Evolutionary conservation across 2,329 filamentous ascomycete species (phyloP).

Genomic region (Diaporthe capsici): DNA sequence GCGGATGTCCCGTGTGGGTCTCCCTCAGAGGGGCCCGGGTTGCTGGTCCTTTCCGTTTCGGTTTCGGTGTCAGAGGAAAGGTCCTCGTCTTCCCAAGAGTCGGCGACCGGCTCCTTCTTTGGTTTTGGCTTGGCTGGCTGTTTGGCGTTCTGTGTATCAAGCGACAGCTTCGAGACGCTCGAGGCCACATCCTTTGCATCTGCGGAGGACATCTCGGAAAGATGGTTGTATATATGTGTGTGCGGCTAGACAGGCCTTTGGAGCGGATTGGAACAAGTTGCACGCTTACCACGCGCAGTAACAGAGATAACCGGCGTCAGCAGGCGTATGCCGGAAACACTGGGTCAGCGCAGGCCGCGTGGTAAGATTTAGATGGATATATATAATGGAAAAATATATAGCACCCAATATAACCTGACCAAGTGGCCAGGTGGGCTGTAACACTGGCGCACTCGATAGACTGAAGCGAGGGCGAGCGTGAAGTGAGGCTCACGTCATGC

Average conservation of each 20-base stretch:
- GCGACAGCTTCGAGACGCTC: constrained; percentile 50
- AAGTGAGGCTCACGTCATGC: neutral
- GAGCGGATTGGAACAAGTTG: constrained; percentile 4
- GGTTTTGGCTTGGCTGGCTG: constrained; percentile 47
- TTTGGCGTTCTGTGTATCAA: constrained; percentile 45
- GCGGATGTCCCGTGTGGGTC: constrained; percentile 54
- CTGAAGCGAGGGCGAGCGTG: neutral
- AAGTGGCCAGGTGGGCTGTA: neutral
- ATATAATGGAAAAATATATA: neutral
- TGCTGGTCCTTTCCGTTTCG: constrained; percentile 48
- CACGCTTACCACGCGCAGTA: neutral
- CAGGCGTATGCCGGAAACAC: neutral
- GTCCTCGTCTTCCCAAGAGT: constrained; percentile 85
- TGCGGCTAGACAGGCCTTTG: neutral
- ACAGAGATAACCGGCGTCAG: neutral
- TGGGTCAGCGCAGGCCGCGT: neutral
- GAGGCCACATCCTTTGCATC: constrained; percentile 40
- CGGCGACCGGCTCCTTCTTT: constrained; percentile 66
- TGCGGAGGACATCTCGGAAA: constrained; percentile 39
- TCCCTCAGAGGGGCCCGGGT: constrained; percentile 42
- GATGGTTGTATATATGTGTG: neutral
- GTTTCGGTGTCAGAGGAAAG: constrained; percentile 60
- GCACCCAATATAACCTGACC: neutral
- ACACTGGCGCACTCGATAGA: neutral
- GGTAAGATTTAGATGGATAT: neutral